A percentile compares a stretch with the other conserved stretches of the same genome.
Evolutionary conservation across 1,139 yeast species (phyloP).

Genomic region (Sugiyamaella novakii): DNA sequence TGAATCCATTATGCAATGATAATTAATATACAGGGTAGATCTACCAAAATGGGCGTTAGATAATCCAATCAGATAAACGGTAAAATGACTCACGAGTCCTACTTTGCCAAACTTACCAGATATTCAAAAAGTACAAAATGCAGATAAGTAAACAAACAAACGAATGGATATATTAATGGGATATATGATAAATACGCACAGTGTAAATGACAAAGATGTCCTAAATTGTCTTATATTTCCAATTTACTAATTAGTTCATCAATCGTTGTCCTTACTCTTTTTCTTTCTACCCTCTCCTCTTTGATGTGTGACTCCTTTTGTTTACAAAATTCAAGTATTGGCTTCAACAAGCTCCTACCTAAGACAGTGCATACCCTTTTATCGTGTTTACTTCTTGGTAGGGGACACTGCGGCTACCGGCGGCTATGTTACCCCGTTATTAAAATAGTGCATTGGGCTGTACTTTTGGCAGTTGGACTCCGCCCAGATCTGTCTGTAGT

Average conservation of each 20-base stretch:
- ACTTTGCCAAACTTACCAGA: neutral
- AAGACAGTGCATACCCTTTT: constrained; percentile 3
- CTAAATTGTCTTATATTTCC: too few species aligned
- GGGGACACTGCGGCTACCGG: too few species aligned
- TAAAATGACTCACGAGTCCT: too few species aligned
- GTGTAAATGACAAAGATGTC: too few species aligned
- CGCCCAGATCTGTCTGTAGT: too few species aligned
- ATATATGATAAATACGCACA: neutral
- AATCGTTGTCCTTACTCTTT: too few species aligned
- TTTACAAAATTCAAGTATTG: constrained; percentile 5
- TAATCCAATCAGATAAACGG: too few species aligned
- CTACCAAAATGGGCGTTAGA: constrained; percentile 1
- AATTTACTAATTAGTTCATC: too few species aligned
- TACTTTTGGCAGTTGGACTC: too few species aligned
- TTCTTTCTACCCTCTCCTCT: too few species aligned
- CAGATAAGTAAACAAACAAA: constrained; percentile 3
- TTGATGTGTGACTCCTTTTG: constrained; percentile 13
- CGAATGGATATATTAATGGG: neutral
- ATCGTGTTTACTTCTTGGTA: constrained; percentile 12
- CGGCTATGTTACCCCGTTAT: constrained; percentile 3
- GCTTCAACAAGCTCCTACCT: neutral
- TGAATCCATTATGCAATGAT: neutral
- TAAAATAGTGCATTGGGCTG: too few species aligned
- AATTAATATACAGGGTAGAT: neutral
- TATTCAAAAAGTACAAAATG: too few species aligned